Percentiles rank a stretch among this genome's conserved stretches.
phyloP scores from a whole-genome alignment of 371 early-diverging fungal genomes.

The Basidiobolus meristosporus region DNA sequence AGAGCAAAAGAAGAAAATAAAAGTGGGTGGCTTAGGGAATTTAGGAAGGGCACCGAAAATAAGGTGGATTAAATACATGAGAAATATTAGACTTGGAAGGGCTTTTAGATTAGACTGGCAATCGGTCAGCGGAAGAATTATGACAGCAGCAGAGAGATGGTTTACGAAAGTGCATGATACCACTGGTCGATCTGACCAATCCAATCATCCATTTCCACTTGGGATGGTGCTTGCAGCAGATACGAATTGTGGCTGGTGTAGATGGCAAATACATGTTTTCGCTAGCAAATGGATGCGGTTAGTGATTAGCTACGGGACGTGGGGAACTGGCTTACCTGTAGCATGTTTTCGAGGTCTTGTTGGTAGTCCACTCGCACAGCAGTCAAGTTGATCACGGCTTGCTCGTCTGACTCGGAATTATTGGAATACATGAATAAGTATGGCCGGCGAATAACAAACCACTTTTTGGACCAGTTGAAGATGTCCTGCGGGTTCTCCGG shows the following conservation, averaged over 20 bases:
- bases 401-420: slow-evolving; percentile 39
- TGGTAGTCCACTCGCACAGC: slow-evolving; percentile 54
- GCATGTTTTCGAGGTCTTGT: slow-evolving; percentile 34
- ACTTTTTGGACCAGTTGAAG: slow-evolving; percentile 64
- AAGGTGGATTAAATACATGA: too few species aligned
- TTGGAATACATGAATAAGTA: slow-evolving; percentile 58
- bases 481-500: slow-evolving; percentile 34
- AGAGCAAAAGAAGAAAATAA: too few species aligned
- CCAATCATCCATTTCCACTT: slow-evolving; percentile 58
- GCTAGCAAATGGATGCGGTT: slow-evolving; percentile 13
- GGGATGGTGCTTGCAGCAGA: slow-evolving; percentile 44
- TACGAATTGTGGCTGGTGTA: slow-evolving; percentile 62
- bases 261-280: slow-evolving; percentile 52
- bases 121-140: too few species aligned
- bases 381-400: slow-evolving; percentile 49
- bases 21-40: too few species aligned
- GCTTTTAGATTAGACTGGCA: too few species aligned
- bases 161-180: slow-evolving; percentile 3
- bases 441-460: slow-evolving; percentile 74
- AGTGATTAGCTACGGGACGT: slow-evolving; percentile 2
- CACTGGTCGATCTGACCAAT: slow-evolving; percentile 11
- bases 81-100: too few species aligned
- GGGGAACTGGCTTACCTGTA: slow-evolving; percentile 21
- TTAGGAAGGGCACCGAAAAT: too few species aligned
- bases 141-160: too few species aligned